These are phyloP conservation scores for Colletotrichum sp. DNA, from an alignment of 2,329 filamentous ascomycete species.

Conservation along the genomic window DNA sequence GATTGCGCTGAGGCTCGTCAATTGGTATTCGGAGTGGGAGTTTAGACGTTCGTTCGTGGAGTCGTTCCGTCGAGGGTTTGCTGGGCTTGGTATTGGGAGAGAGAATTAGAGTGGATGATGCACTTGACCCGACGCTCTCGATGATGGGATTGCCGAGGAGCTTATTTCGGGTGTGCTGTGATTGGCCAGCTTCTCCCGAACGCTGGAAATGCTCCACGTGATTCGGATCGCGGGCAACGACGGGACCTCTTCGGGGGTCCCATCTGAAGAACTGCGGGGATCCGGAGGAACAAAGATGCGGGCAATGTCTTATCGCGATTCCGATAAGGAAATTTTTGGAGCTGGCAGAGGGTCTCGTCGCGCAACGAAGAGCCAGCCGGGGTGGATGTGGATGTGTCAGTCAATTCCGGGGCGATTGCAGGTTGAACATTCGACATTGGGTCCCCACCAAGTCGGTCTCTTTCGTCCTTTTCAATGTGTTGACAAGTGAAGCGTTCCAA, in stretches of 20 bases:
- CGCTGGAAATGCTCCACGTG: slow-evolving; percentile 18
- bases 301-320: background rate
- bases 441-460: background rate
- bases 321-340: slow-evolving; percentile 23
- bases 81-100: slow-evolving; percentile 12
- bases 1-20: slow-evolving; percentile 1
- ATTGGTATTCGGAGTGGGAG: slow-evolving; percentile 12
- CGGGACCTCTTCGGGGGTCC: background rate
- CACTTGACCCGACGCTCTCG: slow-evolving; percentile 20
- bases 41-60: background rate
- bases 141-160: slow-evolving; percentile 53
- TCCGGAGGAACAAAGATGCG: slow-evolving; percentile 4
- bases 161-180: slow-evolving; percentile 38
- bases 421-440: background rate
- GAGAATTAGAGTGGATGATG: slow-evolving; percentile 30
- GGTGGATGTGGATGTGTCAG: background rate
- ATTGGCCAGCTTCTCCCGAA: slow-evolving; percentile 43
- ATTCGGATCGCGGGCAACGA: slow-evolving; percentile 5
- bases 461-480: slow-evolving; percentile 7
- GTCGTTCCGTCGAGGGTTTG: slow-evolving; percentile 4
- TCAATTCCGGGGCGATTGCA: background rate
- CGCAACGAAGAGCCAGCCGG: background rate
- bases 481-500: background rate
- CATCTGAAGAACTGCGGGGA: background rate
- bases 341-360: background rate